phyloP scores from a whole-genome alignment of 1,284 basidiomycete genomes.

The Malassezia psittaci region DNA sequence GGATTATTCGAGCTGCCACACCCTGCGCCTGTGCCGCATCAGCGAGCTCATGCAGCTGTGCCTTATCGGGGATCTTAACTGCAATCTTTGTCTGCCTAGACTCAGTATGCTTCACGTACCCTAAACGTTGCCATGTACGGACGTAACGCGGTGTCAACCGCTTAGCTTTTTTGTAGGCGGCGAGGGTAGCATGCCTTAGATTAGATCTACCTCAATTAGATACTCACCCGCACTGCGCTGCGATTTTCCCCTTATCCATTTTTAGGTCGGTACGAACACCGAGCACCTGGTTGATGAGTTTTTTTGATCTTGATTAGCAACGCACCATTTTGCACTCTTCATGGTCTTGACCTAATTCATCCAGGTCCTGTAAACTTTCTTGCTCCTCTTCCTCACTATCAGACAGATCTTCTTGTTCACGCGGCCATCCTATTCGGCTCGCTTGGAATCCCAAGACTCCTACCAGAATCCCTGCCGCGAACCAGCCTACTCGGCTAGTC shows the following conservation, averaged over 20 bases:
- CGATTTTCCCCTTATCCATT: slow-evolving; percentile 48
- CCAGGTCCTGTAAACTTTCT: neutral
- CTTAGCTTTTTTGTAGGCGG: slow-evolving; percentile 32
- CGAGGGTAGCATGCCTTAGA: slow-evolving; percentile 39
- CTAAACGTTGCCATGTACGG: slow-evolving; percentile 4
- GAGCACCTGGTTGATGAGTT: slow-evolving; percentile 17
- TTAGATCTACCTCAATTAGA: neutral
- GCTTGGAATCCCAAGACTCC: neutral
- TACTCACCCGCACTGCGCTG: slow-evolving; percentile 39
- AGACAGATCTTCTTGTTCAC: neutral
- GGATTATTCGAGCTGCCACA: slow-evolving; percentile 52
- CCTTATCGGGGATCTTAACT: slow-evolving; percentile 37
- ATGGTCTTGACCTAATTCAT: neutral
- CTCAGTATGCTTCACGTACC: slow-evolving; percentile 3
- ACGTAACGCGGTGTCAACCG: slow-evolving; percentile 9
- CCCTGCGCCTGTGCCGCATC: slow-evolving; percentile 25
- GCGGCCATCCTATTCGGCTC: neutral
- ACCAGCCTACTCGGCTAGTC: neutral
- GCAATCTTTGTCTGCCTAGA: slow-evolving; percentile 42
- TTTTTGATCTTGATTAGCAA: neutral
- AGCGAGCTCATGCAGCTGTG: slow-evolving; percentile 27
- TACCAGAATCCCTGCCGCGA: neutral
- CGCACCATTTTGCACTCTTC: slow-evolving; percentile 44
- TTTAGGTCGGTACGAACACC: slow-evolving; percentile 44
- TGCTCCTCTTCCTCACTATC: neutral